Percentiles rank a stretch among this genome's conserved stretches.
Evolutionary conservation across 192 early-diverging fungal genomes (phyloP).

Genomic region (Piromyces finnis): DNA sequence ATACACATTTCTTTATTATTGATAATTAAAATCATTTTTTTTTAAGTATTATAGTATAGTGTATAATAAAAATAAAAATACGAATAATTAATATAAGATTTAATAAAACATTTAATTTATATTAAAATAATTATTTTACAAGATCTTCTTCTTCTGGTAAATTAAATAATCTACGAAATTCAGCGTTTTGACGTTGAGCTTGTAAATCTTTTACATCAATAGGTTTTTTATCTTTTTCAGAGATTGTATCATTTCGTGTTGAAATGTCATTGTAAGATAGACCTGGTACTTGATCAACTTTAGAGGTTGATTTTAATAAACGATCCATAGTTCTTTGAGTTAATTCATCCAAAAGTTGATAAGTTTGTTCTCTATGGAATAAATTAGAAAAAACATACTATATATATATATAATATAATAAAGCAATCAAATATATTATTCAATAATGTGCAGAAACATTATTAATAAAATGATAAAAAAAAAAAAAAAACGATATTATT

Average conservation of each 20-base stretch:
- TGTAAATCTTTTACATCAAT: neutral
- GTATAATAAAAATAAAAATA: too few relatives aligned
- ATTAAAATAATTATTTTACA: conserved; percentile 40
- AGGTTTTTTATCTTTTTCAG: neutral
- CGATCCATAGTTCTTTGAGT: conserved; percentile 72
- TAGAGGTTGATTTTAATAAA: conserved; percentile 62
- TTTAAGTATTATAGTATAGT: too few relatives aligned
- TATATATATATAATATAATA: too few relatives aligned
- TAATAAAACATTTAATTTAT: too few relatives aligned
- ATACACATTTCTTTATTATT: neutral
- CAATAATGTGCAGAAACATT: too few relatives aligned
- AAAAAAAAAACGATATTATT: too few relatives aligned
- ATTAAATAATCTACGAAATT: conserved; percentile 58
- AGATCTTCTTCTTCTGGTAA: conserved; percentile 61
- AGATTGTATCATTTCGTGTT: neutral
- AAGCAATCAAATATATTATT: too few relatives aligned
- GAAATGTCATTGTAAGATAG: conserved; percentile 11
- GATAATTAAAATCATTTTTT: too few relatives aligned
- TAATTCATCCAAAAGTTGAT: conserved; percentile 82
- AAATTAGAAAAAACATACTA: conserved; percentile 82
- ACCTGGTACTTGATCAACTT: conserved; percentile 17
- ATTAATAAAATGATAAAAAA: too few relatives aligned
- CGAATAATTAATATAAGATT: too few relatives aligned
- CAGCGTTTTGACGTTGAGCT: conserved; percentile 25
- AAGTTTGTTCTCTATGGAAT: conserved; percentile 92